phyloP scores from a whole-genome alignment of 2,329 filamentous ascomycete genomes.

The Penicillium sp. region DNA sequence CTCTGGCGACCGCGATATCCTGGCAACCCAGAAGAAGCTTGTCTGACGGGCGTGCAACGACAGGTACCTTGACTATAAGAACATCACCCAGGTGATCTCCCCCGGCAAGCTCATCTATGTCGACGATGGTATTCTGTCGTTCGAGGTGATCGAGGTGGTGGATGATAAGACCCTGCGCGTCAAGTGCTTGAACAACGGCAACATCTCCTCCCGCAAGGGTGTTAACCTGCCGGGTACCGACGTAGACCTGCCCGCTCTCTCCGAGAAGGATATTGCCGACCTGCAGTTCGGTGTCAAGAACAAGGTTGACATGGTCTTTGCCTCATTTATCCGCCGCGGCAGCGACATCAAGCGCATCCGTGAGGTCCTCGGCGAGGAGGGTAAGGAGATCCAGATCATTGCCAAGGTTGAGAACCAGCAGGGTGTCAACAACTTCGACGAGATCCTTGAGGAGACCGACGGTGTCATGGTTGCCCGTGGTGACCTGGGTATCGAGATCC shows the following conservation, averaged over 20 bases:
- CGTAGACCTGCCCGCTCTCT: slow-evolving; percentile 94
- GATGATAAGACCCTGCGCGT: slow-evolving; percentile 88
- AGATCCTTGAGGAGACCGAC: slow-evolving; percentile 94
- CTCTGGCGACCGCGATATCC: neutral
- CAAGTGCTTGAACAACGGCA: slow-evolving; percentile 93
- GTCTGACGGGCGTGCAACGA: slow-evolving; percentile 18
- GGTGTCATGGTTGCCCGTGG: slow-evolving; percentile 99
- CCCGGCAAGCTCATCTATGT: slow-evolving; percentile 94
- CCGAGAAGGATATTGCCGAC: slow-evolving; percentile 97
- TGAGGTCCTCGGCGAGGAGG: slow-evolving; percentile 84
- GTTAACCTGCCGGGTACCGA: slow-evolving; percentile 99
- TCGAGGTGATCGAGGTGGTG: slow-evolving; percentile 85
- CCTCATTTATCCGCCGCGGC: slow-evolving; percentile 94
- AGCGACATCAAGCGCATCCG: slow-evolving; percentile 94
- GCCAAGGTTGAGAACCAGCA: slow-evolving; percentile 99
- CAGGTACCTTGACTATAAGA: slow-evolving; percentile 98
- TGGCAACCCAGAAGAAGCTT: neutral
- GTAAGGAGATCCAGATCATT: slow-evolving; percentile 98
- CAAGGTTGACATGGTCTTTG: slow-evolving; percentile 98
- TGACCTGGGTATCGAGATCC: slow-evolving; percentile 98
- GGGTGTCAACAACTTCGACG: slow-evolving; percentile 98
- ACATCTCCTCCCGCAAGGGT: slow-evolving; percentile 98
- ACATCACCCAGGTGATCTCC: slow-evolving; percentile 98
- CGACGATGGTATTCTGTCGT: slow-evolving; percentile 96
- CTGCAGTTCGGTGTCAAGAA: slow-evolving; percentile 97